These are phyloP conservation scores for Musa schizocarpa DNA, from an alignment of 176 grass and related monocot species.

Conservation along the genomic window DNA sequence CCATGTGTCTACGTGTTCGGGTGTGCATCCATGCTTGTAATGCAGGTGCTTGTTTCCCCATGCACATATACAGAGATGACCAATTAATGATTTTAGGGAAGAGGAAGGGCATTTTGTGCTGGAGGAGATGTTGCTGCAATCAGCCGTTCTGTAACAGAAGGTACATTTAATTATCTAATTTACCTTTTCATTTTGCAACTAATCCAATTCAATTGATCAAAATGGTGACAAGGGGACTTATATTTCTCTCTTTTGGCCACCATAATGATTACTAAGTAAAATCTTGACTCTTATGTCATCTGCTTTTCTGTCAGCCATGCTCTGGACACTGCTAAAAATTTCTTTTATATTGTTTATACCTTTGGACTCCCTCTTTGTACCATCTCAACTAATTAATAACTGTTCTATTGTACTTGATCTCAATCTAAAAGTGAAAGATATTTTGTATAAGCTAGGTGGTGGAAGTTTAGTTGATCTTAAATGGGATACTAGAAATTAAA, in stretches of 20 bases:
- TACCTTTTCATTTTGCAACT: not conserved
- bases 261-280: not conserved
- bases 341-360: not conserved
- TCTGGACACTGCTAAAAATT: not conserved
- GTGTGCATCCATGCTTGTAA: not conserved
- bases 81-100: slow-evolving; percentile 49
- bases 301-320: not conserved
- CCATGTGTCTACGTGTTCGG: not conserved
- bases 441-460: not conserved
- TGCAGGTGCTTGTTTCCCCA: not conserved
- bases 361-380: not conserved
- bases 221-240: not conserved
- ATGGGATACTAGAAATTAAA: not conserved
- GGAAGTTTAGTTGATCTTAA: not conserved
- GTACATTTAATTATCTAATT: slow-evolving; percentile 1
- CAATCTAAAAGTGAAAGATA: not conserved
- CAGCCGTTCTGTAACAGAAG: slow-evolving; percentile 31
- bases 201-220: not conserved
- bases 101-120: slow-evolving; percentile 97
- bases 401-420: not conserved
- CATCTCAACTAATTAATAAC: not conserved
- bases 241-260: not conserved
- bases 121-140: slow-evolving; percentile 85
- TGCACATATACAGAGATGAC: not conserved
- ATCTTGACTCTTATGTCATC: not conserved